Evolutionary conservation across 306 rosid species (phyloP), one percentile per base, ranked within the genome.

Genomic region (Gleditsia sinensis): DNA sequence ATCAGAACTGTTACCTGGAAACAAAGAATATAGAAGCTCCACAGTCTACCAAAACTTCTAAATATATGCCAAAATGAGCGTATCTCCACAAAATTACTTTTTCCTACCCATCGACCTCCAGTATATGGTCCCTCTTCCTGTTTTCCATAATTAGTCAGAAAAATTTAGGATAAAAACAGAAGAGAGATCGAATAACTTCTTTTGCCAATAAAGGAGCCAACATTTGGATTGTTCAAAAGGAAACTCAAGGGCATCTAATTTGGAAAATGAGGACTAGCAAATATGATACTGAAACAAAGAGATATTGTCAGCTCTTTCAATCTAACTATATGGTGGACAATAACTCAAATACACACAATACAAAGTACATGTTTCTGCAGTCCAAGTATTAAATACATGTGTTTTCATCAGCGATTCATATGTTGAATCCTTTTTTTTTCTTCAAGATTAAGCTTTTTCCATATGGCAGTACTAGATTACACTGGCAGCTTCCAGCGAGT

Each of bases 31-130:
- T 79, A 94, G 74, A 94, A 91, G 91, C 88, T 90, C 97, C 98
- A 94, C 97, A 94, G 88, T 78, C 97, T 88, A 75, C 91, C 96
- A 77, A 94, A 94, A 77, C 97, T 94, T 85, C 98, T 87, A 85
- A 94, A 90, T 58, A 94, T 55, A 80, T 94, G 98, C 91, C 94
- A 86, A 88, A 81, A 94, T 62, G 98, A 75, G 80, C 97, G 98
- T 70, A 91, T 88, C 81, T 94, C 98, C 8, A 94, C 97, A 87
- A 91, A 94, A 64, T 94, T 87, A 67, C 81, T 66, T 86, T 94
- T 94, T 43, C 97, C 97, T 69, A 82, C 81, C 98, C 97, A 91
- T 74, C 74, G 84, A 21, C 72, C 72, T 24, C 69, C 49, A 13
- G 56, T 34, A 75, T 12, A 6, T 69, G 49, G 50, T 86, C 65